phyloP scores from a whole-genome alignment of 2,329 filamentous ascomycete species.

The Fusarium setosum region DNA sequence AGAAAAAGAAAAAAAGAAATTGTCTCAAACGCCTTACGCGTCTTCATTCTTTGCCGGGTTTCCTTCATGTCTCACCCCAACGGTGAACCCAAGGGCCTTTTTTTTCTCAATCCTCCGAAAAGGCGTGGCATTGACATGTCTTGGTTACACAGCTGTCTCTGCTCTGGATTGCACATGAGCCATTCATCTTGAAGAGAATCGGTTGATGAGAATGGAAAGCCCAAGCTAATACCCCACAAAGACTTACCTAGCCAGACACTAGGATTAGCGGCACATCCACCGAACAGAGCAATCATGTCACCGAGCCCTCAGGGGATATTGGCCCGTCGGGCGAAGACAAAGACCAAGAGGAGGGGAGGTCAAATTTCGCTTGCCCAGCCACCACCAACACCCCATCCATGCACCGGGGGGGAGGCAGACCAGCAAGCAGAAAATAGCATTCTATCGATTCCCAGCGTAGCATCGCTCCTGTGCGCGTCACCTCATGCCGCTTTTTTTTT shows the following conservation, averaged over 20 bases:
- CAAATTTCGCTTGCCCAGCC: conserved; percentile 42
- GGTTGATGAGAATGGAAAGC: no score
- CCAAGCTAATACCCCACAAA: conserved; percentile 6
- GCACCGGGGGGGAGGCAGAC: no score
- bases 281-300: not conserved
- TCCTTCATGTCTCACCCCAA: conserved; percentile 26
- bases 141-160: conserved; percentile 8
- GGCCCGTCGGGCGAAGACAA: not conserved
- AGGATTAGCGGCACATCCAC: conserved; percentile 2
- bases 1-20: conserved; percentile 17
- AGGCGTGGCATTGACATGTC: conserved; percentile 7
- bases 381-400: conserved; percentile 1
- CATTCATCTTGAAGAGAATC: not conserved
- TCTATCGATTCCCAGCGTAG: conserved; percentile 6
- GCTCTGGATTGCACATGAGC: not conserved
- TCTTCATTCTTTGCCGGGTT: conserved; percentile 7
- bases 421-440: conserved; percentile 23
- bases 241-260: not conserved
- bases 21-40: not conserved
- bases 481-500: conserved; percentile 16
- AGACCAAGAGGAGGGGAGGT: conserved; percentile 18
- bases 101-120: conserved; percentile 11
- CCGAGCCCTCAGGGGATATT: not conserved
- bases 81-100: not conserved
- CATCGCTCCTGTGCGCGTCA: conserved; percentile 9